Conservation (phyloP, 2,329 filamentous ascomycete species). For the Talaromyces verruculosus region DNA sequence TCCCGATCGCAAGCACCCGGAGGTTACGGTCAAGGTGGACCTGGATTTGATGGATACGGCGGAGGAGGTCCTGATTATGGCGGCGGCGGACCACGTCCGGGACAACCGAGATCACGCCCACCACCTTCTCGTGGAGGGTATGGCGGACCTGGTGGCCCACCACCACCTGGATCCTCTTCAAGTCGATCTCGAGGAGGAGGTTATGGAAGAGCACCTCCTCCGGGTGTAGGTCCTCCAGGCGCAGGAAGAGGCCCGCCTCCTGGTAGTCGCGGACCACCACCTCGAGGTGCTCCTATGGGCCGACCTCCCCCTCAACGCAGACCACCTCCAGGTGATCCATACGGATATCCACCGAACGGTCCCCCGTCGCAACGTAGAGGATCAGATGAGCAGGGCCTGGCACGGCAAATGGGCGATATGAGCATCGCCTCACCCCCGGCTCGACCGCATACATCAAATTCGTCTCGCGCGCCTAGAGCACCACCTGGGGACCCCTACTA, state of each 20-base stretch:
- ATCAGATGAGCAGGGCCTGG: constrained; percentile 33
- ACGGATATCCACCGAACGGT: constrained; percentile 26
- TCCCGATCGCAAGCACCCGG: constrained; percentile 31
- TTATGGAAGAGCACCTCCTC: constrained; percentile 17
- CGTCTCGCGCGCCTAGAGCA: constrained; percentile 34
- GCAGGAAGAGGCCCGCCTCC: constrained; percentile 20
- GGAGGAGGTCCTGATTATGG: constrained; percentile 18
- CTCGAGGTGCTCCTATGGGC: constrained; percentile 22
- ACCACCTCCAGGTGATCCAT: constrained; percentile 37
- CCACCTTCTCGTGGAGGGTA: constrained; percentile 18
- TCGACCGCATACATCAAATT: constrained; percentile 43
- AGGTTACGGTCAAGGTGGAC: constrained; percentile 27
- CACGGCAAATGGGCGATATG: constrained; percentile 44
- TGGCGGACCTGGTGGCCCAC: constrained; percentile 10
- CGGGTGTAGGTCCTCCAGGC: neutral
- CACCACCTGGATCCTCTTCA: constrained; percentile 1
- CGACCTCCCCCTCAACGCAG: constrained; percentile 34
- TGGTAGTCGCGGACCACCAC: constrained; percentile 19
- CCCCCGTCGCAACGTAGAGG: constrained; percentile 37
- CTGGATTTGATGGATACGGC: constrained; percentile 26
- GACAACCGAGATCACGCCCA: constrained; percentile 16
- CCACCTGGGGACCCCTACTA: constrained; percentile 25
- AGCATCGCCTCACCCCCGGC: constrained; percentile 31
- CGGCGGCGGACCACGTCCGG: neutral
- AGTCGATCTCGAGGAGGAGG: constrained; percentile 6